phyloP scores from a whole-genome alignment of 139 green algal genomes.

The Chlamydomonas asymmetrica region DNA sequence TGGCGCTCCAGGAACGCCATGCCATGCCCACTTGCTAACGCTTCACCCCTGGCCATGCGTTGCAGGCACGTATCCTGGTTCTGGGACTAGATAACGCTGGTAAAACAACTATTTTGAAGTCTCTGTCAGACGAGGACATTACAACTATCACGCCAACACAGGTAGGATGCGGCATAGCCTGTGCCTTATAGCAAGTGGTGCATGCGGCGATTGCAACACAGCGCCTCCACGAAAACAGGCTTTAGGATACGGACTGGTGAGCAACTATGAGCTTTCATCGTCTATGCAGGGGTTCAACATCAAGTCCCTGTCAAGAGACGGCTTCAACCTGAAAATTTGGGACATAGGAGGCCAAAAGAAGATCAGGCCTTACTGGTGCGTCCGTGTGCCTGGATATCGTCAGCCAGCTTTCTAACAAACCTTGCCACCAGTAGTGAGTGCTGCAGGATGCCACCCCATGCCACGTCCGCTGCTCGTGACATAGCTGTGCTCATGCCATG shows the following conservation, averaged over 20 bases:
- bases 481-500: too few relatives aligned
- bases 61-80: constrained; percentile 78
- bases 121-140: constrained; percentile 79
- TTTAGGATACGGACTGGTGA: too few relatives aligned
- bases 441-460: too few relatives aligned
- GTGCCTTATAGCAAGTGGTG: background rate
- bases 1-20: background rate
- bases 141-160: constrained; percentile 78
- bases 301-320: constrained; percentile 75
- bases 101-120: constrained; percentile 86
- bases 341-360: constrained; percentile 85
- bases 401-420: too few relatives aligned
- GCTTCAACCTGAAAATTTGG: constrained; percentile 88
- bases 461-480: too few relatives aligned
- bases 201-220: too few relatives aligned
- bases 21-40: background rate
- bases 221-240: too few relatives aligned
- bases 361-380: constrained; percentile 81
- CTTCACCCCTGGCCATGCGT: too few relatives aligned
- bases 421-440: too few relatives aligned
- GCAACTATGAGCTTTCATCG: too few relatives aligned
- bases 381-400: too few relatives aligned
- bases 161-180: too few relatives aligned
- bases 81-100: constrained; percentile 83
- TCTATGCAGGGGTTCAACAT: constrained; percentile 83